Percentiles rank a stretch among this genome's conserved stretches.
These are phyloP conservation scores for Achlya hypogyna DNA, from an alignment of 352 stramenopile genomes.

Conservation along the genomic window DNA sequence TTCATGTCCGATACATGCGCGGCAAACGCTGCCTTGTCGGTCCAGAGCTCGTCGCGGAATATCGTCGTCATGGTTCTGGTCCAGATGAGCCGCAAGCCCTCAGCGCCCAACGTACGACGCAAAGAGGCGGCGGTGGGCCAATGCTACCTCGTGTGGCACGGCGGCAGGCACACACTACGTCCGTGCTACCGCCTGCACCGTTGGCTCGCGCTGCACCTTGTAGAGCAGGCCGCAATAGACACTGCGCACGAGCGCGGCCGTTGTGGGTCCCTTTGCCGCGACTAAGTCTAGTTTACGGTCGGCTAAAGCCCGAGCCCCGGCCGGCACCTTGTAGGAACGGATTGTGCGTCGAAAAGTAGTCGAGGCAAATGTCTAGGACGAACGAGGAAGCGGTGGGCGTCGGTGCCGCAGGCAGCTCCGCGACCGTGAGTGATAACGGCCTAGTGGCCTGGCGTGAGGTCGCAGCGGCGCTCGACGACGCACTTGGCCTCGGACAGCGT, in stretches of 20 bases:
- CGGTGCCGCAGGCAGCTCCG: not conserved
- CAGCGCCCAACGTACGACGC: not conserved
- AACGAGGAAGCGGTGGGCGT: constrained; percentile 21
- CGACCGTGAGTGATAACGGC: not conserved
- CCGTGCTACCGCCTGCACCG: no score
- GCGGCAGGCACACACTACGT: no score
- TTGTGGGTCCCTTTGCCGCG: not conserved
- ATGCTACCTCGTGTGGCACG: no score
- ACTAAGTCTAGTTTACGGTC: not conserved
- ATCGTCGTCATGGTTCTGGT: not conserved
- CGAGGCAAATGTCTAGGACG: constrained; percentile 80
- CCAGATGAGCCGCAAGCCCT: no score
- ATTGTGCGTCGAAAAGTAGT: constrained; percentile 86
- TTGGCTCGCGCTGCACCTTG: no score
- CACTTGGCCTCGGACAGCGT: constrained; percentile 25
- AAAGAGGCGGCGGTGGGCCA: not conserved
- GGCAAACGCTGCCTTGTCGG: not conserved
- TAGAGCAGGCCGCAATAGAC: constrained; percentile 7
- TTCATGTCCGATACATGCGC: not conserved
- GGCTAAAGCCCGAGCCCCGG: not conserved
- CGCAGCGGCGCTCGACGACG: not conserved
- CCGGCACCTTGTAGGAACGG: constrained; percentile 57
- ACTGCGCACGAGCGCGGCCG: not conserved
- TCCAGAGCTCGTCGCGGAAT: not conserved
- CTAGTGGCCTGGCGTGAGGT: not conserved